Conservation (phyloP, 805 yeast species). For the Suhomyces faveliae region DNA sequence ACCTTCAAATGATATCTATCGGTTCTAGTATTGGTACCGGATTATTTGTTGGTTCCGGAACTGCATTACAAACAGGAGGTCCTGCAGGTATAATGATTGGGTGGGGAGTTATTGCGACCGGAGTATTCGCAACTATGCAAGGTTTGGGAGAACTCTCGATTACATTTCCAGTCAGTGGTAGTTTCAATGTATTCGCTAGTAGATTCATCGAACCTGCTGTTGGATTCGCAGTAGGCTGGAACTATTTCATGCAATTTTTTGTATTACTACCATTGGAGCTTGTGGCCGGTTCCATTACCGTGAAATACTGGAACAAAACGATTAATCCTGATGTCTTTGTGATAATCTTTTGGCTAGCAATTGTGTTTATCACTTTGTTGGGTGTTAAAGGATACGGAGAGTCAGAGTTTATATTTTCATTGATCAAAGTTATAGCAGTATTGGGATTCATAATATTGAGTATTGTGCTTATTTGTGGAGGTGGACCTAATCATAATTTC, state of each 20-base stretch:
- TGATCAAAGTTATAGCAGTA: conserved; percentile 48
- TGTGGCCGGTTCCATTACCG: conserved; percentile 60
- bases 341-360: conserved; percentile 49
- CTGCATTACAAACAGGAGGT: conserved; percentile 35
- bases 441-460: conserved; percentile 48
- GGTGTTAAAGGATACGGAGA: conserved; percentile 59
- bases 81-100: conserved; percentile 32
- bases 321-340: conserved; percentile 62
- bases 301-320: conserved; percentile 52
- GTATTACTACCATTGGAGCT: conserved; percentile 58
- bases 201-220: conserved; percentile 56
- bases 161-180: conserved; percentile 53
- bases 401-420: conserved; percentile 50
- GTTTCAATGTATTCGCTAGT: conserved; percentile 49
- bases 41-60: conserved; percentile 48
- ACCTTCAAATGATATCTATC: conserved; percentile 63
- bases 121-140: conserved; percentile 26
- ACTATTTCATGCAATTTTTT: conserved; percentile 56
- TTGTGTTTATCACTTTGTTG: conserved; percentile 47
- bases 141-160: conserved; percentile 54
- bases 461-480: conserved; percentile 49
- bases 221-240: conserved; percentile 56
- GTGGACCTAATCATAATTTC: conserved; percentile 48
- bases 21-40: conserved; percentile 77
- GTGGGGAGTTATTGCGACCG: conserved; percentile 24